Base-by-base conservation (phyloP, 257 asterid genomes). In the Striga asiatica region DNA sequence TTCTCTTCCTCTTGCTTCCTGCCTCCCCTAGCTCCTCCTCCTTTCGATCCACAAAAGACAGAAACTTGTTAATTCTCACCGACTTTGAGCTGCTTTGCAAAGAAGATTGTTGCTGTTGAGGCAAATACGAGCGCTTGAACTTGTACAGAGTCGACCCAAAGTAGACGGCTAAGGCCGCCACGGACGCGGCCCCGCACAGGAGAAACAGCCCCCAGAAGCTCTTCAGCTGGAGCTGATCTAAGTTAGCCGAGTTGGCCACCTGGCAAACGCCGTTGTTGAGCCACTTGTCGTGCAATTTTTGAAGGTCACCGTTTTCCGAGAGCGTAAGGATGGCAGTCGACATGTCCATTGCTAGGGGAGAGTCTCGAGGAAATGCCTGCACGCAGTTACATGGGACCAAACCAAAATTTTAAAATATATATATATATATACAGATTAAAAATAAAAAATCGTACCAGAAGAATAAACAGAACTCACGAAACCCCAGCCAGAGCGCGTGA, bases 361-460 rank as follows among this genome's bases (percentile, higher is more conserved):
- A 82, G 66, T 71, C 87, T 58, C 74, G 72, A 31, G 71, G 78
- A 68, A 82, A 82, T 19, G 80, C 92, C 92, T 47, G 46, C n/a
- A n/a, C n/a, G n/a, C n/a, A n/a, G n/a, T n/a, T n/a, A n/a, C n/a
- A n/a, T n/a, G n/a, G n/a, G n/a, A n/a, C n/a, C n/a, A n/a, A n/a
- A n/a, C n/a, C n/a, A n/a, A n/a, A n/a, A n/a, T n/a, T n/a, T n/a
- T n/a, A n/a, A n/a, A n/a, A n/a, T n/a, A n/a, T n/a, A n/a, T n/a
- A n/a, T n/a, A n/a, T n/a, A n/a, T n/a, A n/a, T n/a, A n/a, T n/a
- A n/a, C n/a, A n/a, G n/a, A n/a, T n/a, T n/a, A n/a, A n/a, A n/a
- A n/a, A n/a, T n/a, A n/a, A n/a, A n/a, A n/a, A n/a, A n/a, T n/a
- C n/a, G n/a, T n/a, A n/a, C n/a, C n/a, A n/a, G n/a, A n/a, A n/a